phyloP scores from a whole-genome alignment of 2,329 filamentous ascomycete species.

The Arthroderma sp. region DNA sequence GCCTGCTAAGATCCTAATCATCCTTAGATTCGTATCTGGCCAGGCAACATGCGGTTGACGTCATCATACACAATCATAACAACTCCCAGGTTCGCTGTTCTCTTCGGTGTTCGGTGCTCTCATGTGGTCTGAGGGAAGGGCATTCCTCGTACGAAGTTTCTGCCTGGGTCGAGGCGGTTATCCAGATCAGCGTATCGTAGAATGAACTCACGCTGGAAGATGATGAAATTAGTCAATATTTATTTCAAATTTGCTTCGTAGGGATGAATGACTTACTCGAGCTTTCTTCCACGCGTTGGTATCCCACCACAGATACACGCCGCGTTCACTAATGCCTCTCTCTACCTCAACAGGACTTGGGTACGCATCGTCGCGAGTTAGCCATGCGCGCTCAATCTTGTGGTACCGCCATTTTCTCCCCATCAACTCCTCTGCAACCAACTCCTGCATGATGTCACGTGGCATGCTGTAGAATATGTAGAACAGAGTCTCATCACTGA shows the following conservation, averaged over 20 bases:
- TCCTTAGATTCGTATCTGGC: not conserved
- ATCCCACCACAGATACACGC: conserved; percentile 42
- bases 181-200: conserved; percentile 40
- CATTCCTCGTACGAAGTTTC: conserved; percentile 25
- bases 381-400: conserved; percentile 41
- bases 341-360: conserved; percentile 39
- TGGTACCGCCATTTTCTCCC: conserved; percentile 43
- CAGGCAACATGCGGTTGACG: not conserved
- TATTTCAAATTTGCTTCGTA: not conserved
- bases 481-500: conserved; percentile 54
- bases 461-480: conserved; percentile 60
- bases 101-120: not conserved
- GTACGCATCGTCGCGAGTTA: conserved; percentile 39
- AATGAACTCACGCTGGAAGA: conserved; percentile 35
- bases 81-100: not conserved
- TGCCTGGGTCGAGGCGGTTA: conserved; percentile 33
- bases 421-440: conserved; percentile 51
- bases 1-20: not conserved
- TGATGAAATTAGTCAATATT: not conserved
- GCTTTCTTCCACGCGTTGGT: conserved; percentile 40
- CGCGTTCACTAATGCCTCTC: conserved; percentile 38
- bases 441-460: conserved; percentile 52
- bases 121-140: conserved; percentile 22
- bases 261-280: conserved; percentile 25
- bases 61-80: conserved; percentile 2